Percentiles rank a stretch among this genome's conserved stretches.
Conservation (phyloP, 768 basidiomycete species). For the Daedaleopsis sinensis region DNA sequence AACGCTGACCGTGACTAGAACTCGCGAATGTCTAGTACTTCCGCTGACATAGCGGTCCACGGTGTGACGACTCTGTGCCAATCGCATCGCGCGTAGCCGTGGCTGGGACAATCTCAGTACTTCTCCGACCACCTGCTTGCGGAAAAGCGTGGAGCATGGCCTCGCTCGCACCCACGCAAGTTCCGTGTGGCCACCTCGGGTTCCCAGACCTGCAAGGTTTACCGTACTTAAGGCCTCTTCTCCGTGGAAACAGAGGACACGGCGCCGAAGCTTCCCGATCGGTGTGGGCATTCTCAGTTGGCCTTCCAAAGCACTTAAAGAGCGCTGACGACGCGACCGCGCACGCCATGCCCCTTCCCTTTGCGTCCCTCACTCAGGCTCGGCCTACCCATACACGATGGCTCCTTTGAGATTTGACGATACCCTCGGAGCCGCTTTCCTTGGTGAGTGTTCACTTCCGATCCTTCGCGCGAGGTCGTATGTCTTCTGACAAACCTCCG, state of each 20-base stretch:
- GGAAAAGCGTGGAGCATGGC: not conserved
- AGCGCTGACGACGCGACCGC: not conserved
- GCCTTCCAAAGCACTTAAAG: not conserved
- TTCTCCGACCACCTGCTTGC: not conserved
- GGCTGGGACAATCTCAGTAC: not conserved
- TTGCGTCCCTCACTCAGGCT: not conserved
- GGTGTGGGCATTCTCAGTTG: not conserved
- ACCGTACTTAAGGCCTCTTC: not conserved
- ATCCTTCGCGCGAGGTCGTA: not conserved
- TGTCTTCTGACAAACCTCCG: not conserved
- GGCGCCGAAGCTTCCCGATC: not conserved
- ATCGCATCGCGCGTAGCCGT: not conserved
- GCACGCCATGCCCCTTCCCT: not conserved
- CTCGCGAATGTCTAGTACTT: too few species aligned
- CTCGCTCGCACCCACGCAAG: not conserved
- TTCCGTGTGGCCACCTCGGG: not conserved
- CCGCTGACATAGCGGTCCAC: not conserved
- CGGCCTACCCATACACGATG: not conserved
- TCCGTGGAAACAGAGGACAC: not conserved
- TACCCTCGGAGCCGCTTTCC: slow-evolving; percentile 21
- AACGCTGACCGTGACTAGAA: too few species aligned
- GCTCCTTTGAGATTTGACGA: slow-evolving; percentile 17
- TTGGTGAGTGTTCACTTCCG: slow-evolving; percentile 8
- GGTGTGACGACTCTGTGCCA: not conserved
- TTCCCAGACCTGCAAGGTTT: not conserved